phyloP scores from a whole-genome alignment of 2,329 filamentous ascomycete genomes.

The Penicillium sp. region DNA sequence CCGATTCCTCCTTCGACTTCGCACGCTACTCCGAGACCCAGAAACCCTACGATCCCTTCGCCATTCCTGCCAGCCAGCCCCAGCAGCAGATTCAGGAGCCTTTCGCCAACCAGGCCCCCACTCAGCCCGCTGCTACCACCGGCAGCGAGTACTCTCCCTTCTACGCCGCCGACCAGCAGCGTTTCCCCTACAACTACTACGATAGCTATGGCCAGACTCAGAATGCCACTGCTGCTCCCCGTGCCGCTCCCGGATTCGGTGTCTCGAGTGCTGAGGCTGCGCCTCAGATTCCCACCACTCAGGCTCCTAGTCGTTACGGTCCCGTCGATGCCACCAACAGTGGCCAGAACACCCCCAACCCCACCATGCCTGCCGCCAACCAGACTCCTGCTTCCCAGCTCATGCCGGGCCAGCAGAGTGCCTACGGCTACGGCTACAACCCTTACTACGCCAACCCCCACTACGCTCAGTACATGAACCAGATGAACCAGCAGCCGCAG shows the following conservation, averaged over 20 bases:
- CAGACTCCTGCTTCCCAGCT: constrained; percentile 57
- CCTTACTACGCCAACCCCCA: constrained; percentile 64
- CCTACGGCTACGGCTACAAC: constrained; percentile 61
- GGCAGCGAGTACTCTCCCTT: constrained; percentile 79
- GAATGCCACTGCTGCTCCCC: constrained; percentile 70
- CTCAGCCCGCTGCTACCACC: constrained; percentile 59
- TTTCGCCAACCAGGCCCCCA: constrained; percentile 55
- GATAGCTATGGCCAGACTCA: constrained; percentile 67
- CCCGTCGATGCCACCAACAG: constrained; percentile 76
- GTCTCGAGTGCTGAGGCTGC: constrained; percentile 60
- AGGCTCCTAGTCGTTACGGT: constrained; percentile 72
- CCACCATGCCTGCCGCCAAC: constrained; percentile 60
- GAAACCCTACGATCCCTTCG: constrained; percentile 87
- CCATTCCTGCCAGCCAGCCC: constrained; percentile 65
- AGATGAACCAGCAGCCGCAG: constrained; percentile 47
- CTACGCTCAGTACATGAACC: constrained; percentile 63
- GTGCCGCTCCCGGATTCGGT: constrained; percentile 75
- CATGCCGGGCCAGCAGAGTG: constrained; percentile 54
- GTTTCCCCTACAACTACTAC: constrained; percentile 76
- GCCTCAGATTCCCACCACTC: constrained; percentile 63
- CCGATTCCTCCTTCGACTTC: constrained; percentile 53
- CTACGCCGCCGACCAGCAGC: constrained; percentile 74
- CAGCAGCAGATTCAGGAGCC: constrained; percentile 67
- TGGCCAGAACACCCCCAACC: constrained; percentile 88
- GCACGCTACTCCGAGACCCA: constrained; percentile 61